A percentile compares a stretch with the other conserved stretches of the same genome.
These are phyloP conservation scores for Lactarius sp. DNA, from an alignment of 768 basidiomycete species.

Conservation along the genomic window DNA sequence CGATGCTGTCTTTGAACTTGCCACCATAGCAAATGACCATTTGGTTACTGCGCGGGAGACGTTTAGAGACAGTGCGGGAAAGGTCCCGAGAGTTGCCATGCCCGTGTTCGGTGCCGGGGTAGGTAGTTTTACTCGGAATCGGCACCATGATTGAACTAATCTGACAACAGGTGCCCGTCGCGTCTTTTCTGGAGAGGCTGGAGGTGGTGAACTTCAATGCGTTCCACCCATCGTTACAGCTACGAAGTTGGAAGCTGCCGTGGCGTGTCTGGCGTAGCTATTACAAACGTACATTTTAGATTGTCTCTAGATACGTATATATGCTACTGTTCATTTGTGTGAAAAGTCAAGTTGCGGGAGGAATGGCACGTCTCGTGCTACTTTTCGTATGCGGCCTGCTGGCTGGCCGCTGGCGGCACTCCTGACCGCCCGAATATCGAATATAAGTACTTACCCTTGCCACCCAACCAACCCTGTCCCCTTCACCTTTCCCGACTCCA, in stretches of 20 bases:
- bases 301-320: neutral
- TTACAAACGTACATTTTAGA: slow-evolving; percentile 39
- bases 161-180: slow-evolving; percentile 55
- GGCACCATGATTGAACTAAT: neutral
- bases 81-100: slow-evolving; percentile 54
- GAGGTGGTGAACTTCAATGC: slow-evolving; percentile 69
- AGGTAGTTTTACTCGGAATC: slow-evolving; percentile 33
- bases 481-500: slow-evolving; percentile 2
- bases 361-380: neutral
- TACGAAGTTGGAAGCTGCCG: slow-evolving; percentile 71
- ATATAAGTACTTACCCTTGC: slow-evolving; percentile 10
- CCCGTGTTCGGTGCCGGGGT: slow-evolving; percentile 72
- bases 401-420: neutral
- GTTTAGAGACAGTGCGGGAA: slow-evolving; percentile 49
- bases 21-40: slow-evolving; percentile 76
- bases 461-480: slow-evolving; percentile 15
- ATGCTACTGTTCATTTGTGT: neutral
- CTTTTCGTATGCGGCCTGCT: neutral
- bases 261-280: slow-evolving; percentile 62
- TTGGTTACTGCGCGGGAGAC: slow-evolving; percentile 67
- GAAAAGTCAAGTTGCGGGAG: neutral
- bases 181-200: slow-evolving; percentile 56
- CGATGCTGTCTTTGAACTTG: slow-evolving; percentile 81
- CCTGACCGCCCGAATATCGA: neutral
- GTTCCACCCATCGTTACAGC: slow-evolving; percentile 58